Conservation (phyloP, 257 asterid genomes). For the Solanum paucissectum region DNA sequence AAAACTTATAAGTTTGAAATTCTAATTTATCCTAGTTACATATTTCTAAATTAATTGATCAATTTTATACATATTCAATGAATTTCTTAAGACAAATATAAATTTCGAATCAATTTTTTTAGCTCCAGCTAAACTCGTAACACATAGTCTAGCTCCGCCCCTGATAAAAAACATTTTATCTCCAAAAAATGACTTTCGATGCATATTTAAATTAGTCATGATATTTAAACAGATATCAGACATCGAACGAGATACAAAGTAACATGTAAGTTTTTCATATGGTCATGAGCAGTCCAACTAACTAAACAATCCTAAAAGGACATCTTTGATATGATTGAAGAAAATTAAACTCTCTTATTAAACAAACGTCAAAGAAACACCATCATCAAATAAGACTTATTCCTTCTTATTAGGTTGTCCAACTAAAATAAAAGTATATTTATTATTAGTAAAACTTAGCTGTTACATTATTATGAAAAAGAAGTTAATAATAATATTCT, state of each 20-base stretch:
- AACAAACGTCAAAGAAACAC: neutral
- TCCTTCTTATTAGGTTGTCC: neutral
- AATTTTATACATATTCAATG: neutral
- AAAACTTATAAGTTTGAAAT: neutral
- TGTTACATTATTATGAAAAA: conserved; percentile 7
- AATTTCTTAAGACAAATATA: neutral
- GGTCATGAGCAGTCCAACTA: neutral
- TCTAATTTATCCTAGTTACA: neutral
- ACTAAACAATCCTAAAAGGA: neutral
- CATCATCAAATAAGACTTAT: neutral
- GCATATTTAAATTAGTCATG: neutral
- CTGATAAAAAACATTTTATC: neutral
- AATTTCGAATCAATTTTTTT: rapidly evolving
- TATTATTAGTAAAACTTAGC: conserved; percentile 4
- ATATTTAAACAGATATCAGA: rapidly evolving
- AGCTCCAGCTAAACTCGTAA: neutral
- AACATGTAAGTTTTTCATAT: neutral
- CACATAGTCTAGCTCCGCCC: neutral
- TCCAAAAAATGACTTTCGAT: neutral
- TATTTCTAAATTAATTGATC: neutral
- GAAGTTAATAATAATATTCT: neutral
- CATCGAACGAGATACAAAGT: rapidly evolving
- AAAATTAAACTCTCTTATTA: neutral
- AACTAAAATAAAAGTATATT: neutral
- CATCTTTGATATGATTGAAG: neutral